Base-by-base conservation (phyloP, 108 stramenopile genomes). In the Fragilariopsis cylindrus region DNA sequence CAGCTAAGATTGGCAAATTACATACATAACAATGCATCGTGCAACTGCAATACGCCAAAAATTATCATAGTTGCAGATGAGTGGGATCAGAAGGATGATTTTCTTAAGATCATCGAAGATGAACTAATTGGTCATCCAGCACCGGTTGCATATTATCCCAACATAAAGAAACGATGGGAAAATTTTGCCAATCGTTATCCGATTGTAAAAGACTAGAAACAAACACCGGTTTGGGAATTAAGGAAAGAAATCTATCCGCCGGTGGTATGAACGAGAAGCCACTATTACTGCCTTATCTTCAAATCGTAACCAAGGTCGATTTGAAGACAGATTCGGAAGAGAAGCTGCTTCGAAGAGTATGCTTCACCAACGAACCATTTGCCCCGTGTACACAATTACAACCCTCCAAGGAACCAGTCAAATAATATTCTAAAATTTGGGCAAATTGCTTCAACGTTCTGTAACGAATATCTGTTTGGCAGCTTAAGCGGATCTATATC, bases 1-100 rank as follows among this genome's bases (percentile, higher is more conserved):
- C 65, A 12, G 5, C 3, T 21, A 16, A 46, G 6, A 9, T 74
- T 9, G 77, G 77, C 67, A 7, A 43, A 48, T 4, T 21, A 18
- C 40, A 57, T 76, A 47, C 44, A 62, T 72, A 9, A 45, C 49
- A 80, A 80, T 56, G 77, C 74, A 5, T 67, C 69, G 15, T 70
- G 72, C 69, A 79, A 83, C 56, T 83, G 78, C 71, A 53, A 56
- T 40, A 42, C 68, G 9, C 81, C 81, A 3, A 70, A 81, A 52
- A 60, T 73, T 7, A 43, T 81, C 44, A 40, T 73, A 11, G 40
- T 74, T 7, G 42, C 75, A 5, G 66, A 67, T 3, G 52, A 57
- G 19, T 81, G 81, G 81, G 52, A 71, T 48, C 76, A 77, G 48
- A 71, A 65, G 55, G 72, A 77, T 9, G 69, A 64, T 18, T 81